Evolutionary conservation across 306 rosid genomes (phyloP).

Genomic region (Sesbania bispinosa): DNA sequence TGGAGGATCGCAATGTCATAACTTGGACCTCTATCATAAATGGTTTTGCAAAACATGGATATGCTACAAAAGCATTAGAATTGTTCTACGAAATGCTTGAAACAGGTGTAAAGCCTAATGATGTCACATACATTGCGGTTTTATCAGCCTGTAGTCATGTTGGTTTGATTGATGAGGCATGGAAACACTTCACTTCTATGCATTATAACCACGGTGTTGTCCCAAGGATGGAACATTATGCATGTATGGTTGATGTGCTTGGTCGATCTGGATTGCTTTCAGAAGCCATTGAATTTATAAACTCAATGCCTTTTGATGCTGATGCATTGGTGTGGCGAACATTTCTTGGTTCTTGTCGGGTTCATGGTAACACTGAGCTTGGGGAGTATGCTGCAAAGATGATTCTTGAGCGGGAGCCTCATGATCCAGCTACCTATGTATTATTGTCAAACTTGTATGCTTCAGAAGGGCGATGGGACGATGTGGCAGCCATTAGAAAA

Average conservation of each 20-base stretch:
- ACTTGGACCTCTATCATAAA: slow-evolving; percentile 65
- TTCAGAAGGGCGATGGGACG: slow-evolving; percentile 48
- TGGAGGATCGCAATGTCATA: slow-evolving; percentile 47
- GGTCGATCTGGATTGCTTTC: slow-evolving; percentile 62
- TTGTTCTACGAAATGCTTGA: slow-evolving; percentile 58
- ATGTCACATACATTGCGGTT: slow-evolving; percentile 58
- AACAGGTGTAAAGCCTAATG: slow-evolving; percentile 54
- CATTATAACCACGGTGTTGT: slow-evolving; percentile 36
- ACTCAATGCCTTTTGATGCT: slow-evolving; percentile 56
- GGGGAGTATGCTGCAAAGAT: slow-evolving; percentile 62
- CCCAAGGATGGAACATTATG: slow-evolving; percentile 66
- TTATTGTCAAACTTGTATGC: slow-evolving; percentile 67
- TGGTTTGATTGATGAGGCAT: slow-evolving; percentile 54
- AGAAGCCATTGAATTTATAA: slow-evolving; percentile 49
- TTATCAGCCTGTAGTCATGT: slow-evolving; percentile 71
- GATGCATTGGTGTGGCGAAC: slow-evolving; percentile 68
- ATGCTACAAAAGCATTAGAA: slow-evolving; percentile 47
- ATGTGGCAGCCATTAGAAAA: slow-evolving; percentile 55
- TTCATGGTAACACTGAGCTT: slow-evolving; percentile 51
- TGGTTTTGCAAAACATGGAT: slow-evolving; percentile 65
- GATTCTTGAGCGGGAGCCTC: slow-evolving; percentile 58
- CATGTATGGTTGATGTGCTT: slow-evolving; percentile 66
- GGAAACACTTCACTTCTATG: slow-evolving; percentile 61
- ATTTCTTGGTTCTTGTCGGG: slow-evolving; percentile 62
- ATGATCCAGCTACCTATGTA: slow-evolving; percentile 54